Evolutionary conservation across 495 filamentous ascomycete species (phyloP).

Genomic region (Xylona heveae): DNA sequence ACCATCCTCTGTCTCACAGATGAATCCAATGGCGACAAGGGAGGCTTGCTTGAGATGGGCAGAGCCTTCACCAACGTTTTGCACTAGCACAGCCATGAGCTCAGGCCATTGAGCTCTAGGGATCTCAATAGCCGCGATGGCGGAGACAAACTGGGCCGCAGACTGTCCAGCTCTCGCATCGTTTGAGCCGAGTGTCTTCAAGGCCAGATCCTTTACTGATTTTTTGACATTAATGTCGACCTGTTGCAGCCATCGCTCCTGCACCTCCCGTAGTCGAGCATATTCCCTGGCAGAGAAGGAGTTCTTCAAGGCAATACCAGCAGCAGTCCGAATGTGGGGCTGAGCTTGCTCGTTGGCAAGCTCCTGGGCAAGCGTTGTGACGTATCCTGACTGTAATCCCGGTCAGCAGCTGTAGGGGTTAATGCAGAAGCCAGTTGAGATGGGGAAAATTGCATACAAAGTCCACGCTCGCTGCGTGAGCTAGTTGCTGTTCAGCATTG

Average conservation of each 20-base stretch:
- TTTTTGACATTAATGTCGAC: constrained; percentile 58
- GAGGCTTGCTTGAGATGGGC: constrained; percentile 85
- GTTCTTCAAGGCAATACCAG: constrained; percentile 93
- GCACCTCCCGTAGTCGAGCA: constrained; percentile 63
- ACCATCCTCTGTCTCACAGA: constrained; percentile 83
- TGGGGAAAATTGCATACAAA: constrained; percentile 48
- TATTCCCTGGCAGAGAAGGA: constrained; percentile 83
- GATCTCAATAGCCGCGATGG: constrained; percentile 86
- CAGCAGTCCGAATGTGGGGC: constrained; percentile 69
- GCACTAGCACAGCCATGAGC: constrained; percentile 68
- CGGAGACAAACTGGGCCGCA: constrained; percentile 82
- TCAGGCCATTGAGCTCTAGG: constrained; percentile 91
- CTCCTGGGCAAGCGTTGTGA: constrained; percentile 73
- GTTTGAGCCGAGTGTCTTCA: constrained; percentile 59
- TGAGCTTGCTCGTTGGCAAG: constrained; percentile 77
- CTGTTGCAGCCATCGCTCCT: constrained; percentile 73
- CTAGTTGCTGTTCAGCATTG: constrained; percentile 83
- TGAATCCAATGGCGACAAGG: constrained; percentile 83
- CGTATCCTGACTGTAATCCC: constrained; percentile 53
- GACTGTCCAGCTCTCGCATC: constrained; percentile 68
- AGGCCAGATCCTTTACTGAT: constrained; percentile 67
- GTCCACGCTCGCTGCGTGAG: constrained; percentile 74
- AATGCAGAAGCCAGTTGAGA: constrained; percentile 4
- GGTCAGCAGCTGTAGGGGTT: constrained; percentile 7
- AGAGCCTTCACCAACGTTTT: constrained; percentile 71